phyloP scores from a whole-genome alignment of 768 basidiomycete genomes.

The Boletus tomentosulus region DNA sequence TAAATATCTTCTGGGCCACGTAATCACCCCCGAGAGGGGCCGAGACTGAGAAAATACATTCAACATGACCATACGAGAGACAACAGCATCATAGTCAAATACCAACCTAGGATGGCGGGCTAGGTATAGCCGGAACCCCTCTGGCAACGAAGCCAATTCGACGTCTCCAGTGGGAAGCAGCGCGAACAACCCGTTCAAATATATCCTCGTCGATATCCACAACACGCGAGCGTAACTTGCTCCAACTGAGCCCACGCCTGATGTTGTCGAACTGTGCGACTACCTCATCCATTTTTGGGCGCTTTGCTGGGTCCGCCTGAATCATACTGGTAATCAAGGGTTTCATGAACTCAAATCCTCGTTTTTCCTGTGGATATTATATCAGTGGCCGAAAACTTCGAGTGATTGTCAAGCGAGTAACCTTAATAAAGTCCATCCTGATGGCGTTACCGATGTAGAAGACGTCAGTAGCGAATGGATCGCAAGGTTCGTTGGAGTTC shows the following conservation, averaged over 20 bases:
- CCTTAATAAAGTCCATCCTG: constrained; percentile 30
- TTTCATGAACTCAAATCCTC: constrained; percentile 22
- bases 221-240: constrained; percentile 29
- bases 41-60: too few relatives aligned
- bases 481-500: constrained; percentile 15
- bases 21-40: too few relatives aligned
- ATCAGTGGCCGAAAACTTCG: background rate
- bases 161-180: constrained; percentile 23
- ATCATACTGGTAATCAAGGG: constrained; percentile 19
- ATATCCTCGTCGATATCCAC: constrained; percentile 14
- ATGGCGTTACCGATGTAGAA: too few relatives aligned
- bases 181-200: constrained; percentile 6
- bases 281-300: constrained; percentile 22
- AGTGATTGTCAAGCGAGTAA: constrained; percentile 6
- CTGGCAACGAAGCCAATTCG: constrained; percentile 12
- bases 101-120: background rate
- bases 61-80: background rate
- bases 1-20: too few relatives aligned
- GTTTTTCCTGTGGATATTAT: background rate
- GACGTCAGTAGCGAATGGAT: constrained; percentile 43
- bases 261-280: constrained; percentile 17
- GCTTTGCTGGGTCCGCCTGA: constrained; percentile 18
- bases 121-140: constrained; percentile 11
- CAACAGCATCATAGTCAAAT: background rate
- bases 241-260: background rate